Percentiles rank a stretch among this genome's conserved stretches.
These are phyloP conservation scores for Mortierella sp. DNA, from an alignment of 371 early-diverging fungal genomes.

Conservation along the genomic window DNA sequence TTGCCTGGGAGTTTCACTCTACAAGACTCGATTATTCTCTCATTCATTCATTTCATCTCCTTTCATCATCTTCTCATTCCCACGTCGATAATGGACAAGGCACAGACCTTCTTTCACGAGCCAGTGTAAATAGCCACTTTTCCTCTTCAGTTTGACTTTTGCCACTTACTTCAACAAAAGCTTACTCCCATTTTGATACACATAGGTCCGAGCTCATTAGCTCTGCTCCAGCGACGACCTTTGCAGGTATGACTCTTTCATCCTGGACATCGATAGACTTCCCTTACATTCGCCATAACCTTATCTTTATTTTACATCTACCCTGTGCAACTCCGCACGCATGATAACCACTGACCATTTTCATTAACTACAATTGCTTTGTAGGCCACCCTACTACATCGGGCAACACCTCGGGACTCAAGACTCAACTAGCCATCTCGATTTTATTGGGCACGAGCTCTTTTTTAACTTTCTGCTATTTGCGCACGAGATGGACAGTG, in stretches of 20 bases:
- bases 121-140: conserved; percentile 16
- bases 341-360: neutral
- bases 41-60: neutral
- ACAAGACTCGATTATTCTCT: neutral
- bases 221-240: neutral
- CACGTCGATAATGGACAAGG: conserved; percentile 17
- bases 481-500: conserved; percentile 67
- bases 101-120: conserved; percentile 24
- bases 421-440: conserved; percentile 64
- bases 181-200: neutral
- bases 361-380: neutral
- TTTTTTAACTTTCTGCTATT: conserved; percentile 65
- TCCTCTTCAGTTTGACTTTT: neutral
- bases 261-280: neutral
- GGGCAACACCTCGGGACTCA: conserved; percentile 48
- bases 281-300: neutral
- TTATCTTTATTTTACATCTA: neutral
- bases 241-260: neutral
- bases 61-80: neutral
- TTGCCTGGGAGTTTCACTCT: neutral
- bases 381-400: conserved; percentile 20
- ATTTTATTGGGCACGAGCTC: conserved; percentile 59
- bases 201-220: neutral
- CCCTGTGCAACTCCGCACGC: neutral
- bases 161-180: neutral